A percentile compares a stretch with the other conserved stretches of the same genome.
Conservation (phyloP, 495 filamentous ascomycete genomes). For the Chaetomium fimeti region DNA sequence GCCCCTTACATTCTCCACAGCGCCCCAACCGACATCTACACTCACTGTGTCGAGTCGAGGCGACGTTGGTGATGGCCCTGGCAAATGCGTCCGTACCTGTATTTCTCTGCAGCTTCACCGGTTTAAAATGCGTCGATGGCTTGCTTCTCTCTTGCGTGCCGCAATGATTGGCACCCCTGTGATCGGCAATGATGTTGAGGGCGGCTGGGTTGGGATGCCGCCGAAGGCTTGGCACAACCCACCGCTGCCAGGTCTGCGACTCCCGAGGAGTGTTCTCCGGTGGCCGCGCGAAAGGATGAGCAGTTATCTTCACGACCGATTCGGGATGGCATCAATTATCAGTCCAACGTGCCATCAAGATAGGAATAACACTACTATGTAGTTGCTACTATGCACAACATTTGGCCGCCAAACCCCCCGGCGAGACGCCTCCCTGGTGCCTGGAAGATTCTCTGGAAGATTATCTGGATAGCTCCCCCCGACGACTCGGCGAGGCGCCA, state of each 20-base stretch:
- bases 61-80: neutral
- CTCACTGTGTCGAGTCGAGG: neutral
- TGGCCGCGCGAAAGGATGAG: neutral
- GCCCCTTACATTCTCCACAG: neutral
- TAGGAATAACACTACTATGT: no score
- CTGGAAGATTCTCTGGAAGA: no score
- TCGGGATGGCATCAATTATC: neutral
- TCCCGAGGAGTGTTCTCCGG: neutral
- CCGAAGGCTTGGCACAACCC: constrained; percentile 9
- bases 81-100: neutral
- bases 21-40: neutral
- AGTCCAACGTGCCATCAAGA: neutral
- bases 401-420: no score
- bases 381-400: no score
- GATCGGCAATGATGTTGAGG: constrained; percentile 12
- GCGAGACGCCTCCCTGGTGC: no score
- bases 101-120: neutral
- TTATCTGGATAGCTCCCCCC: neutral
- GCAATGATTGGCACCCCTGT: neutral
- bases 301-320: neutral
- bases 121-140: neutral
- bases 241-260: neutral
- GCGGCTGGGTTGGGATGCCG: neutral
- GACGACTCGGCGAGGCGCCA: constrained; percentile 10
- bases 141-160: neutral